Conservation (phyloP, 1,284 basidiomycete species). For the Rhodofomes roseus region DNA sequence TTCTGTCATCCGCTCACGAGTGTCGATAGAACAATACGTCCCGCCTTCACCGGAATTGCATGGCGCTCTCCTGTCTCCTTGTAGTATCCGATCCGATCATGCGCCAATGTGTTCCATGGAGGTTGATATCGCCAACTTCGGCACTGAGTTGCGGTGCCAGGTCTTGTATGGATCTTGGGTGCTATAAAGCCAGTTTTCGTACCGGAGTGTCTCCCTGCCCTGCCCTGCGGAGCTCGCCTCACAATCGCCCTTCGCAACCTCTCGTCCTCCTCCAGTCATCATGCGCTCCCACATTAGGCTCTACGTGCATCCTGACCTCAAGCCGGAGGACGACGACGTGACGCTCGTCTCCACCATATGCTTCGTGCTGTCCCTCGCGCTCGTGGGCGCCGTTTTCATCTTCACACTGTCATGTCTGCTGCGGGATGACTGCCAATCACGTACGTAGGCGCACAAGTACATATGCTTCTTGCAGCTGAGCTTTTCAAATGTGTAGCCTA, state of each 20-base stretch:
- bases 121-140: not conserved
- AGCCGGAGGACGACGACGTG: slow-evolving; percentile 19
- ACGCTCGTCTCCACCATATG: slow-evolving; percentile 27
- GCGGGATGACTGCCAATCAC: slow-evolving; percentile 24
- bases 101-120: too few relatives aligned
- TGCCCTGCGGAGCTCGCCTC: not conserved
- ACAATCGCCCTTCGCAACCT: not conserved
- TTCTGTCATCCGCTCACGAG: not conserved
- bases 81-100: not conserved
- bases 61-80: not conserved
- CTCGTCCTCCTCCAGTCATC: not conserved
- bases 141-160: too few relatives aligned
- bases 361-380: slow-evolving; percentile 22
- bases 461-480: too few relatives aligned
- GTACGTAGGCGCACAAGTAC: slow-evolving; percentile 11
- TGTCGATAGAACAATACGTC: not conserved
- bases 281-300: slow-evolving; percentile 24
- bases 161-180: not conserved
- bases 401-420: slow-evolving; percentile 21
- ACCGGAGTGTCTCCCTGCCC: too few relatives aligned
- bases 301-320: slow-evolving; percentile 24
- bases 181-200: not conserved
- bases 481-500: slow-evolving; percentile 7
- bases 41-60: not conserved
- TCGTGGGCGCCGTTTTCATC: slow-evolving; percentile 23